Evolutionary conservation across 164 flowering plant species (phyloP).

Genomic region (Vitis rupestris): DNA sequence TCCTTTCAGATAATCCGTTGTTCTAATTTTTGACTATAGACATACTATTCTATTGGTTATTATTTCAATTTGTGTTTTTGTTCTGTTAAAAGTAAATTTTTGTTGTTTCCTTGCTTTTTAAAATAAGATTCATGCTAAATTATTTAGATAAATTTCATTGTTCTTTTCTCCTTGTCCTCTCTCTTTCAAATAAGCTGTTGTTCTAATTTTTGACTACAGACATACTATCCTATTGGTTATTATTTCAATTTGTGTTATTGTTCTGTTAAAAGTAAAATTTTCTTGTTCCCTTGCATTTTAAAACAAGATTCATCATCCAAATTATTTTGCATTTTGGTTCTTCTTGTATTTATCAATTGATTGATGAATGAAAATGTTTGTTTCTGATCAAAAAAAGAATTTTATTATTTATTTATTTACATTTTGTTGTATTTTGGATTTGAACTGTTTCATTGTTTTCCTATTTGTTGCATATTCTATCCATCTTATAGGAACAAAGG

Average conservation of each 20-base stretch:
- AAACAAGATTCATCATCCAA: no score
- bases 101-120: background rate
- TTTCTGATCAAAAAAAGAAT: no score
- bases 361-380: no score
- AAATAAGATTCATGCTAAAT: constrained; percentile 10
- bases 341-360: no score
- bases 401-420: no score
- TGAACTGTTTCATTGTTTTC: no score
- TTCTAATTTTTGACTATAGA: background rate
- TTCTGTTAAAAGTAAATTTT: background rate
- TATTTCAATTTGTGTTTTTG: background rate
- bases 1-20: background rate
- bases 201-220: background rate
- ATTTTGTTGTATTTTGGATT: no score
- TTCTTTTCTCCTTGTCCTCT: background rate
- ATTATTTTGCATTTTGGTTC: constrained; percentile 10
- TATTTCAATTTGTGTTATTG: background rate
- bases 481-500: no score
- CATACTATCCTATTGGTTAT: background rate
- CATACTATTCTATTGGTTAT: background rate
- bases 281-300: background rate
- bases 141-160: background rate
- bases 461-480: no score
- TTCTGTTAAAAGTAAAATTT: background rate
- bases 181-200: background rate